These are phyloP conservation scores for Penicillium ochrochloron DNA, from an alignment of 495 filamentous ascomycete genomes.

Conservation along the genomic window DNA sequence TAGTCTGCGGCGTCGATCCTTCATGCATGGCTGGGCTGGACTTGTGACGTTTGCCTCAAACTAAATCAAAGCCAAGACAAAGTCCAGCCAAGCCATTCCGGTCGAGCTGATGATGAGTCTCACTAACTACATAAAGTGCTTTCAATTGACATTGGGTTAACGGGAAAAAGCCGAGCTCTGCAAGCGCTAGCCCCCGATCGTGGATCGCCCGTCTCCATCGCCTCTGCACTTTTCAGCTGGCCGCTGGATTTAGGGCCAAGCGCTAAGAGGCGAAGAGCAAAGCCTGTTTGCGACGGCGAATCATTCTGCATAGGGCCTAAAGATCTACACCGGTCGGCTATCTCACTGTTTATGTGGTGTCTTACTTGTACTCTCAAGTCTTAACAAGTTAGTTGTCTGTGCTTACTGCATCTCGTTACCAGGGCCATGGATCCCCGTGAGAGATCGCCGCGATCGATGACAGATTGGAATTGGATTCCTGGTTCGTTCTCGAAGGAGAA, in stretches of 20 bases:
- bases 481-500: neutral
- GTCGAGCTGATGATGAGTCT: neutral
- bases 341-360: neutral
- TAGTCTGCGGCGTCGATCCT: slow-evolving; percentile 1
- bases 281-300: slow-evolving; percentile 15
- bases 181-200: neutral
- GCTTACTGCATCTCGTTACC: slow-evolving; percentile 13
- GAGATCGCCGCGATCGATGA: slow-evolving; percentile 17
- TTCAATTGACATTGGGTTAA: no score
- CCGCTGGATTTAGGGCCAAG: slow-evolving; percentile 23
- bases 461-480: slow-evolving; percentile 3
- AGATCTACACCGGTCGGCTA: slow-evolving; percentile 23
- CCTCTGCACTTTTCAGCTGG: slow-evolving; percentile 24
- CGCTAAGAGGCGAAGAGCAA: slow-evolving; percentile 19
- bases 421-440: slow-evolving; percentile 23
- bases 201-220: slow-evolving; percentile 13
- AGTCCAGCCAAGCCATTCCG: neutral
- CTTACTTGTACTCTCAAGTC: neutral
- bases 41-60: neutral
- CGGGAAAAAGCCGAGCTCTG: neutral
- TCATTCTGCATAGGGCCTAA: slow-evolving; percentile 7
- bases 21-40: slow-evolving; percentile 2
- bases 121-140: neutral
- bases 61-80: no score
- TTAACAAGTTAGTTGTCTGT: neutral